A percentile compares a stretch with the other conserved stretches of the same genome.
Evolutionary conservation across 1,139 yeast genomes (phyloP).

Genomic region (Blastobotrys elegans): DNA sequence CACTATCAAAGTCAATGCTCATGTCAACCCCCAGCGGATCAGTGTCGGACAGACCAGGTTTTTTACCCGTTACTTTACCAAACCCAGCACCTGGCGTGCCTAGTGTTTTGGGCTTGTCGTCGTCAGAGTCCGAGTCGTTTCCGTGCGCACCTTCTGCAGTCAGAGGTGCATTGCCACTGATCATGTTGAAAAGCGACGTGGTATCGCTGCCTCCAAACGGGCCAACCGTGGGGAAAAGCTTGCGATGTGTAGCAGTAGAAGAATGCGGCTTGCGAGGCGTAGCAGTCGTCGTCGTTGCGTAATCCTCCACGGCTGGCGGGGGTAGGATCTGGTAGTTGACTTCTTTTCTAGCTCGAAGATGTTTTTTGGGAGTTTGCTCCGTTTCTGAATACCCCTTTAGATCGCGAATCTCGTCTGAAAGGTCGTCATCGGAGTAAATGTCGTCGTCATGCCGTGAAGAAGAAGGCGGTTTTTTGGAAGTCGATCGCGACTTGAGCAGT

Average conservation of each 20-base stretch:
- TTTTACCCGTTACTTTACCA: slow-evolving; percentile 40
- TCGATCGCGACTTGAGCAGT: slow-evolving; percentile 25
- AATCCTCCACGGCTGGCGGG: slow-evolving; percentile 48
- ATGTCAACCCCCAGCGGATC: slow-evolving; percentile 95
- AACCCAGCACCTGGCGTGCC: slow-evolving; percentile 41
- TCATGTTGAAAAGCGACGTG: slow-evolving; percentile 91
- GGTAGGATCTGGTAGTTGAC: slow-evolving; percentile 87
- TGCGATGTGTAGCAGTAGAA: slow-evolving; percentile 22
- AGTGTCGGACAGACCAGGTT: slow-evolving; percentile 76
- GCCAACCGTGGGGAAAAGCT: slow-evolving; percentile 30
- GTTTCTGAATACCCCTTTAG: slow-evolving; percentile 40
- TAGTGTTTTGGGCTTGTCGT: slow-evolving; percentile 44
- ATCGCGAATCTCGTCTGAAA: slow-evolving; percentile 50
- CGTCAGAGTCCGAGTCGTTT: slow-evolving; percentile 45
- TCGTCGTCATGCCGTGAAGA: not conserved
- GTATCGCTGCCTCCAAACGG: slow-evolving; percentile 56
- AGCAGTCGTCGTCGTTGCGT: slow-evolving; percentile 1
- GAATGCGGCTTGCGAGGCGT: not conserved
- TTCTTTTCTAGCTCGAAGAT: slow-evolving; percentile 70
- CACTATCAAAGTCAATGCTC: slow-evolving; percentile 82
- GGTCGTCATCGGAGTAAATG: slow-evolving; percentile 24
- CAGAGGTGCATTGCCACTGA: slow-evolving; percentile 55
- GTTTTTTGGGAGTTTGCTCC: slow-evolving; percentile 42
- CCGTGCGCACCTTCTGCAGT: slow-evolving; percentile 31
- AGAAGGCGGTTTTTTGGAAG: slow-evolving; percentile 19